phyloP scores from a whole-genome alignment of 2,329 filamentous ascomycete genomes.

The Colletotrichum horii region DNA sequence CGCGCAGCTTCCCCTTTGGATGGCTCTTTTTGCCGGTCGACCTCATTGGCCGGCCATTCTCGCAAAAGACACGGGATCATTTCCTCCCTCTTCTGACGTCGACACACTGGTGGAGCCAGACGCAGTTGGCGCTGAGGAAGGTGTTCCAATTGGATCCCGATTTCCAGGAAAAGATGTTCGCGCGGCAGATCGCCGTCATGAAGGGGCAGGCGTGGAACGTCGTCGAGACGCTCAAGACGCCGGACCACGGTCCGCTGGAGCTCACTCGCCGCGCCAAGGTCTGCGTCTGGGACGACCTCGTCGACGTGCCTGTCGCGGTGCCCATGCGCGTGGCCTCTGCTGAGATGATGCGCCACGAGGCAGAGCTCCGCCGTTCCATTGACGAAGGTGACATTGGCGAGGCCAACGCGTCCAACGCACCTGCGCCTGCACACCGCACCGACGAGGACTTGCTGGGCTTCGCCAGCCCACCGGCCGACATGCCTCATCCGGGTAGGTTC shows the following conservation, averaged over 20 bases:
- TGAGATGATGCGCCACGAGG: constrained; percentile 71
- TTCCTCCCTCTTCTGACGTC: constrained; percentile 96
- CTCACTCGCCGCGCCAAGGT: constrained; percentile 89
- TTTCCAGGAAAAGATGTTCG: constrained; percentile 99
- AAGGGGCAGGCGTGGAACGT: constrained; percentile 99
- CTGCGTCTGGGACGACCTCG: constrained; percentile 97
- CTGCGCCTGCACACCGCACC: constrained; percentile 35
- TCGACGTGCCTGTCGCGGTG: constrained; percentile 93
- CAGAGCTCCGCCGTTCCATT: constrained; percentile 42
- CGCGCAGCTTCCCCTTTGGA: constrained; percentile 90
- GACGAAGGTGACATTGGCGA: constrained; percentile 90
- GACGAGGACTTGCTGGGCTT: constrained; percentile 75
- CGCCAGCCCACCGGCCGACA: constrained; percentile 64
- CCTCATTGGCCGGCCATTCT: constrained; percentile 94
- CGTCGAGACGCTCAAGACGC: constrained; percentile 92
- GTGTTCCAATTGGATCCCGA: constrained; percentile 93
- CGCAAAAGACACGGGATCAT: constrained; percentile 89
- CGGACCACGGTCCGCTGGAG: constrained; percentile 91
- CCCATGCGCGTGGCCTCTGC: constrained; percentile 84
- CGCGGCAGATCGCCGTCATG: constrained; percentile 97
- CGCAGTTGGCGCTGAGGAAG: constrained; percentile 81
- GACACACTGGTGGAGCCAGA: constrained; percentile 96
- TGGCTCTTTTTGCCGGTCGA: constrained; percentile 98
- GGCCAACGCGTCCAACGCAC: constrained; percentile 36
- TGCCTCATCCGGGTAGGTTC: constrained; percentile 79